Percentiles rank a stretch among this genome's conserved stretches.
Conservation (phyloP, 148 eudicot species). For the Diospyros kaki region DNA sequence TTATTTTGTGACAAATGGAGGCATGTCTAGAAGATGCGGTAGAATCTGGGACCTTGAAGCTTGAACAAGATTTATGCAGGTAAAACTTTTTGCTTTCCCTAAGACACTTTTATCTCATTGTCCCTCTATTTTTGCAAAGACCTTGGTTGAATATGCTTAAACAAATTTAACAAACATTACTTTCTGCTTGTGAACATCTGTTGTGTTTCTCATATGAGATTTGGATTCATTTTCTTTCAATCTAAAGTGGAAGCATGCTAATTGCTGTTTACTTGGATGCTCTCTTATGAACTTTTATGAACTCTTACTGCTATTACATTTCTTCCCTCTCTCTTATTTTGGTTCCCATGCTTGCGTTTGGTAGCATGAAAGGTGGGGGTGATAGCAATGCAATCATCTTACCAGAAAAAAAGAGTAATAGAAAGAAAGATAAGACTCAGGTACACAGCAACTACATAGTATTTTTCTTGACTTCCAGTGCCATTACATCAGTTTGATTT, state of each 20-base stretch:
- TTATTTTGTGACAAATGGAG: slow-evolving; percentile 5
- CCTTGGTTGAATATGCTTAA: background rate
- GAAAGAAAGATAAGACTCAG: slow-evolving; percentile 38
- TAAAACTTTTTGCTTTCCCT: background rate
- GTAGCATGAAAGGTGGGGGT: slow-evolving; percentile 19
- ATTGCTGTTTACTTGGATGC: background rate
- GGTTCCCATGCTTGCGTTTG: slow-evolving; percentile 6
- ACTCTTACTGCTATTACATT: background rate
- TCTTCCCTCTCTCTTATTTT: background rate
- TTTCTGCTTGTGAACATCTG: no score
- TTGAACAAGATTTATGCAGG: slow-evolving; percentile 15
- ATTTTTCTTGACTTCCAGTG: background rate
- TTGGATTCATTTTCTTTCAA: background rate
- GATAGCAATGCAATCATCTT: slow-evolving; percentile 62
- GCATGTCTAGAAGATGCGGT: slow-evolving; percentile 5
- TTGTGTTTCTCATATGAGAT: background rate
- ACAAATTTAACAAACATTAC: background rate
- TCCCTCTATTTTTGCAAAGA: background rate
- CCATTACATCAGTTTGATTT: background rate
- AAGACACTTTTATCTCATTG: background rate
- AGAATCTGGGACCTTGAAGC: slow-evolving; percentile 4
- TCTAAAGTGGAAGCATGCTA: background rate
- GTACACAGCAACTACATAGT: slow-evolving; percentile 19
- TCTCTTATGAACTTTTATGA: background rate
- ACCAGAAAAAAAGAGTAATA: slow-evolving; percentile 49